Base-by-base conservation (phyloP, 2,329 filamentous ascomycete species). In the Fusarium penzigii region DNA sequence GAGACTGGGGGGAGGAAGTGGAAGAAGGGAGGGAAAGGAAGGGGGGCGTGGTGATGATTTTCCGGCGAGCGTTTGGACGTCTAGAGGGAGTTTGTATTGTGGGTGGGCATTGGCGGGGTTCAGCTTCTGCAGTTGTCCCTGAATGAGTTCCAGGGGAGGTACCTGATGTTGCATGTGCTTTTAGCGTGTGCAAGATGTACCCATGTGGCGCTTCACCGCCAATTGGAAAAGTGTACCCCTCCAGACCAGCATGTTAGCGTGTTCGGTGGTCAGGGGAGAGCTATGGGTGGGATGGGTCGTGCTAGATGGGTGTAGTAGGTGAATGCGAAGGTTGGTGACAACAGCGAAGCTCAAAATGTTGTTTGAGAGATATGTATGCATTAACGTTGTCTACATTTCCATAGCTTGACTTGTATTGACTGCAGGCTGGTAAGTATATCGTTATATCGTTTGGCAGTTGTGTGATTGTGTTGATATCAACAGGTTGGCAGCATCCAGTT, bases 21-120 rank as follows among this genome's bases (percentile, higher is more conserved):
- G 60, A 60, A 55, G 56, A 56, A 52, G 51, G 59, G 63, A 61
- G 59, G 61, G 61, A 58, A 59, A 59, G 59, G 65, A 58, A 58
- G 59, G 60, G 59, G 53, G 56, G 48, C 59, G 58, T 64, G 65
- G 63, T 68, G 69, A 69, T 72, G 68, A 62, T 63, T 67, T 70
- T 69, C 61, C 57, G 58, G 64, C 50, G 55, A 63, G 60, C 61
- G 65, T 64, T 66, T 65, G 62, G 61, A 65, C n/a, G n/a, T 25
- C 7, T 25, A 7, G 20, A 25, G 20, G 58, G 55, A 20, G 32
- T 36, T 36, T 65, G 59, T 25, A 25, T 60, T 66, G 63, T 67
- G 62, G 64, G 55, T 52, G 56, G 55, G 53, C 53, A 57, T 64
- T 66, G 64, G 64, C 64, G 64, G 62, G 63, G 64, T 64, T 51